These are phyloP conservation scores for Wickerhamomyces mucosus DNA, from an alignment of 805 yeast species.

Conservation along the genomic window DNA sequence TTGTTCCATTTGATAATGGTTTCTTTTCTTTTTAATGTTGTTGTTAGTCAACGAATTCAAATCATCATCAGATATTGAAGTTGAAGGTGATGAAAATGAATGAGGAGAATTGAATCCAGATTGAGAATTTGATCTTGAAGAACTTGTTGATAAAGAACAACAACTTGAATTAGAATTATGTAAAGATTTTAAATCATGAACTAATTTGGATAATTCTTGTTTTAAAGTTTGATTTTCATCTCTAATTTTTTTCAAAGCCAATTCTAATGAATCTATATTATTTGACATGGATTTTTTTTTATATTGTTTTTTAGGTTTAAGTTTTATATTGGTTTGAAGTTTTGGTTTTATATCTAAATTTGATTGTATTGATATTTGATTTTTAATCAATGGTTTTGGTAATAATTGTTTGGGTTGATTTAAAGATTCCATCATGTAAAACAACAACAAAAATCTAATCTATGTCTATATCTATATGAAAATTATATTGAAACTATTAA, in stretches of 20 bases:
- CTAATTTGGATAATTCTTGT: slow-evolving; percentile 34
- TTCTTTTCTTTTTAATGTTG: not conserved
- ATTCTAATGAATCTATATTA: slow-evolving; percentile 27
- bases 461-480: too few species aligned
- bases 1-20: not conserved
- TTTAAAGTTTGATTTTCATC: slow-evolving; percentile 36
- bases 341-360: slow-evolving; percentile 61
- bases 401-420: too few species aligned
- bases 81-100: not conserved
- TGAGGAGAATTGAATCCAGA: not conserved
- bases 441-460: too few species aligned
- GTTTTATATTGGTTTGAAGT: slow-evolving; percentile 56
- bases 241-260: slow-evolving; percentile 31
- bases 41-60: not conserved
- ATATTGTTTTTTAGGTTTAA: slow-evolving; percentile 32
- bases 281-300: slow-evolving; percentile 9
- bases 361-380: too few species aligned
- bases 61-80: not conserved
- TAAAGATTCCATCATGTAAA: too few species aligned
- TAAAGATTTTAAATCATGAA: slow-evolving; percentile 31
- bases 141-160: too few species aligned
- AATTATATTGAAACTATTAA: too few species aligned
- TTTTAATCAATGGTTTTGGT: too few species aligned
- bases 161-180: too few species aligned
- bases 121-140: slow-evolving; percentile 10